phyloP scores from a whole-genome alignment of 2,329 filamentous ascomycete genomes.

The Talaromyces sp. region DNA sequence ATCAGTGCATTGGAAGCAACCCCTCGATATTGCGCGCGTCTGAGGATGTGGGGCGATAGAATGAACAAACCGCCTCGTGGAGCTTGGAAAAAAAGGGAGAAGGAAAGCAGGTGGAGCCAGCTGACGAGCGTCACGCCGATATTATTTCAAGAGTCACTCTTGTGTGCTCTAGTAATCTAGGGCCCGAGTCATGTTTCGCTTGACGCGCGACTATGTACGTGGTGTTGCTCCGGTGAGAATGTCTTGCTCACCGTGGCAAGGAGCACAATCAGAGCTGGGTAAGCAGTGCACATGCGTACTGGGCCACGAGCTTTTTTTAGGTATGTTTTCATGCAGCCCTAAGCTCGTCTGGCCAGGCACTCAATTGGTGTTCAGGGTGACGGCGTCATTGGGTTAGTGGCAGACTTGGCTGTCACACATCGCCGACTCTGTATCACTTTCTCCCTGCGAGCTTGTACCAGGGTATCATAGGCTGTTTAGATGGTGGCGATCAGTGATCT shows the following conservation, averaged over 20 bases:
- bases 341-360: conserved; percentile 1
- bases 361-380: background rate
- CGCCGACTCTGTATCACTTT: conserved; percentile 9
- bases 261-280: background rate
- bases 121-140: conserved; percentile 14
- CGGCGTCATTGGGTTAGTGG: background rate
- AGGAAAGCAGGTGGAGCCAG: conserved; percentile 3
- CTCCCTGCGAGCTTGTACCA: background rate
- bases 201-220: conserved; percentile 16
- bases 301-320: conserved; percentile 4
- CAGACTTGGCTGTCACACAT: conserved; percentile 9
- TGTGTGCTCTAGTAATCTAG: background rate
- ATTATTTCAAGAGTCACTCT: conserved; percentile 4
- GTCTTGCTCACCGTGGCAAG: background rate
- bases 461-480: background rate
- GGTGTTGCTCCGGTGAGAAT: background rate
- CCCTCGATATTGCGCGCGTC: conserved; percentile 8
- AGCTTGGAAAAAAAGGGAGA: background rate
- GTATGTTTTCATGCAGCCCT: conserved; percentile 15
- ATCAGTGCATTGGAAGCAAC: background rate
- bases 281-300: background rate
- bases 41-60: conserved; percentile 4
- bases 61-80: conserved; percentile 3
- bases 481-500: background rate
- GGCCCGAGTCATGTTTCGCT: conserved; percentile 8